Evolutionary conservation across 371 early-diverging fungal species (phyloP).

Genomic region (Funneliformis caledonium): DNA sequence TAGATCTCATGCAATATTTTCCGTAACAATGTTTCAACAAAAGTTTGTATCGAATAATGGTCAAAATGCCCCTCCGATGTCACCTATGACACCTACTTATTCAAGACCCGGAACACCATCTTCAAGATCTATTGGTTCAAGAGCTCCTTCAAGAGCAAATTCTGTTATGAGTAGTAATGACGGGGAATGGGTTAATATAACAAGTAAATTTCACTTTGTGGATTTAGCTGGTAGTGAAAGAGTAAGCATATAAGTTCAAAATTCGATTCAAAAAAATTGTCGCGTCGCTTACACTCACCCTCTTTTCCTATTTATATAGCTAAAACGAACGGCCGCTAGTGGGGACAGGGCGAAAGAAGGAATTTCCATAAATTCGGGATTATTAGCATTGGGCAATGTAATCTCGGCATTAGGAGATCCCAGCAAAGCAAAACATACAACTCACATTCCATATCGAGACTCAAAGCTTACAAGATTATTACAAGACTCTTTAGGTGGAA

Average conservation of each 20-base stretch:
- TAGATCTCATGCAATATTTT: slow-evolving; percentile 98
- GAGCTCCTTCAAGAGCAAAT: slow-evolving; percentile 20
- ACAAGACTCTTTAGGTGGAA: slow-evolving; percentile 96
- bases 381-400: slow-evolving; percentile 98
- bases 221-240: slow-evolving; percentile 99
- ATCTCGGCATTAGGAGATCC: slow-evolving; percentile 97
- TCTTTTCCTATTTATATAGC: slow-evolving; percentile 38
- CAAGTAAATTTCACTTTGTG: slow-evolving; percentile 95
- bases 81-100: neutral
- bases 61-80: slow-evolving; percentile 31
- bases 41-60: slow-evolving; percentile 49
- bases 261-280: neutral
- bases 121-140: slow-evolving; percentile 14
- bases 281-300: neutral
- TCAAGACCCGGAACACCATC: slow-evolving; percentile 2
- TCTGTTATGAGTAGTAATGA: slow-evolving; percentile 40
- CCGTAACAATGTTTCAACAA: slow-evolving; percentile 84
- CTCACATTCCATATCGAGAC: slow-evolving; percentile 95
- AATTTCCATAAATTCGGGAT: slow-evolving; percentile 98
- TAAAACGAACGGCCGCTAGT: slow-evolving; percentile 93
- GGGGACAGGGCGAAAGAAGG: slow-evolving; percentile 97
- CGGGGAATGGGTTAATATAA: slow-evolving; percentile 56
- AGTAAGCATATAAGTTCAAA: slow-evolving; percentile 45
- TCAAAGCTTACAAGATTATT: slow-evolving; percentile 98
- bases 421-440: slow-evolving; percentile 62